Evolutionary conservation across 371 early-diverging fungal species (phyloP).

Genomic region (Mortierella sp.): DNA sequence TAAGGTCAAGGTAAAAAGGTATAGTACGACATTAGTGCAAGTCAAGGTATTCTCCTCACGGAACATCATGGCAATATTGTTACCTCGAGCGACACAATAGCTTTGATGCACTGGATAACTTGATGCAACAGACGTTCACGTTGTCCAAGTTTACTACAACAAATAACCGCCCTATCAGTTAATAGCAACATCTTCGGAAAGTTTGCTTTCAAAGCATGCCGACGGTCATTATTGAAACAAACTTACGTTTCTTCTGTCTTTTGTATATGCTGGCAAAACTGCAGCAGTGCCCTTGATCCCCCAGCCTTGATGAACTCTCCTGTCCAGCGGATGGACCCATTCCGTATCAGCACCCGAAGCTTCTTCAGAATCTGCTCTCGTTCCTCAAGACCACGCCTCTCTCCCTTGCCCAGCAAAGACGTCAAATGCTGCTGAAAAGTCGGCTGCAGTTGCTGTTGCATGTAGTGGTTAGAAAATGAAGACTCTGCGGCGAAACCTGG

Average conservation of each 20-base stretch:
- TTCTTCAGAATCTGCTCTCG: constrained; percentile 47
- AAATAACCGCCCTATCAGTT: too few relatives aligned
- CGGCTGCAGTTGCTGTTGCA: constrained; percentile 4
- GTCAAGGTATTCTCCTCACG: background rate
- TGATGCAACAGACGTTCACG: constrained; percentile 44
- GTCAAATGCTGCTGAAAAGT: constrained; percentile 35
- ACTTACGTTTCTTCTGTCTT: constrained; percentile 39
- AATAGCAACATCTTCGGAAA: too few relatives aligned
- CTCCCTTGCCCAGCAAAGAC: constrained; percentile 25
- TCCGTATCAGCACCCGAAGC: constrained; percentile 41
- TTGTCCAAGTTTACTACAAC: constrained; percentile 41
- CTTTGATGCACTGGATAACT: constrained; percentile 42
- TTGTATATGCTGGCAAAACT: constrained; percentile 32
- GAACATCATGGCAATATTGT: background rate
- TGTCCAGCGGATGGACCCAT: constrained; percentile 54
- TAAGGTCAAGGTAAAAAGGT: background rate
- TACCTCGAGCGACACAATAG: constrained; percentile 41
- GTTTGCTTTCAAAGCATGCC: too few relatives aligned
- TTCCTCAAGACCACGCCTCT: constrained; percentile 28
- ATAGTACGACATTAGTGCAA: background rate
- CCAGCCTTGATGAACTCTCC: constrained; percentile 48
- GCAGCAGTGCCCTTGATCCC: constrained; percentile 31
- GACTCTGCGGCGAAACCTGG: too few relatives aligned
- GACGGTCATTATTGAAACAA: too few relatives aligned
- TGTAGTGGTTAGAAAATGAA: background rate